Base-by-base conservation (phyloP, 768 basidiomycete genomes). In the Strobilomyces dryophilus region DNA sequence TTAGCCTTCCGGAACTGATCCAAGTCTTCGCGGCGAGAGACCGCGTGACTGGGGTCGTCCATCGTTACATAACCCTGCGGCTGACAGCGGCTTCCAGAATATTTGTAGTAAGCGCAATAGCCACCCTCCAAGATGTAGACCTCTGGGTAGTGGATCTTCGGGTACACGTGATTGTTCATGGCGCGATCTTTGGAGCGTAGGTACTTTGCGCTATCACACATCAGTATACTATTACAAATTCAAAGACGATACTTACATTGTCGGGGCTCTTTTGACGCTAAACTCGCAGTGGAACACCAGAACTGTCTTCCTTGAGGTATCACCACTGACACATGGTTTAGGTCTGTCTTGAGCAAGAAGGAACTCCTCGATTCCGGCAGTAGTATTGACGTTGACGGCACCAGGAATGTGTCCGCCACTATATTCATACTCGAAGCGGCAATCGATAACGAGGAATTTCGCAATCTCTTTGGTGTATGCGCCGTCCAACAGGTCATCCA, bases 241-340 rank as follows among this genome's bases (percentile, higher is more conserved):
- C 14, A 52, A 42, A 41, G 21, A 40, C 40, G 50, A 52, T 17
- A 48, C 79, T 84, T 68, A 95, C 95, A 95, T 92, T 9, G 95
- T 95, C 2, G 97, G 97, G 1, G 94, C 97, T 40, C 97, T 79
- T 72, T 97, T 97, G 17, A 82, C 87, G 58, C 91, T 94, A 66
- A 98, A 98, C 72, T 99, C 97, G 75, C 97, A 99, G 66, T 99
- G 97, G 78, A 99, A 98, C 43, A 99, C 79, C 39, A 98, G 72
- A 31, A 98, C 74, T 1, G 88, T 93, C 74, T 95, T 95, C 70
- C 78, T 80, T 14, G 74, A 73, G 0, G 69, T 51, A 59, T 94
- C 88, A 20, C 91, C 89, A 68, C 92, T 94, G 37, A 81, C 75
- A 32, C 84, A 85, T 5, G 87, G 81, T 52, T 69, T 74, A 10